Evolutionary conservation across 176 grass and related monocot genomes (phyloP).

Genomic region (Olyra latifolia): DNA sequence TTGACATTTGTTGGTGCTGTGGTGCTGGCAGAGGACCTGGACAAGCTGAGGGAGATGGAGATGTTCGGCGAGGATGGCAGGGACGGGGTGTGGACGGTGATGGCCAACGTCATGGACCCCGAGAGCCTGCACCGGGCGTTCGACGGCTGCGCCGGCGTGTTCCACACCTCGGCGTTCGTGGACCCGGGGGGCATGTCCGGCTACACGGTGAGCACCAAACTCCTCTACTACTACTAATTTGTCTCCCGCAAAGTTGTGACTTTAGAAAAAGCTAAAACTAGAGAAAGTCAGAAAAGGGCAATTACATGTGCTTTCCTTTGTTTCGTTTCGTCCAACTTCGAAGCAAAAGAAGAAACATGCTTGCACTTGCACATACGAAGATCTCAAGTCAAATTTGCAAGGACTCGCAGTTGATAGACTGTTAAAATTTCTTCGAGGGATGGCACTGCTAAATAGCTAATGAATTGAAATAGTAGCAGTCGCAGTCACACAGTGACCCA

Average conservation of each 20-base stretch:
- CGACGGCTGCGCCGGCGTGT: slow-evolving; percentile 81
- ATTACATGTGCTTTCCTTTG: neutral
- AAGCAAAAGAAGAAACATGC: neutral
- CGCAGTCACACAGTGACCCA: neutral
- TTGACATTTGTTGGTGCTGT: neutral
- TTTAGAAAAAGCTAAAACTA: neutral
- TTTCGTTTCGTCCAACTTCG: neutral
- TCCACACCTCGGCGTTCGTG: slow-evolving; percentile 90
- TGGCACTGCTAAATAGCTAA: neutral
- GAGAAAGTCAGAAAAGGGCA: neutral
- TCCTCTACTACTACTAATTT: neutral
- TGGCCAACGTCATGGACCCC: slow-evolving; percentile 82
- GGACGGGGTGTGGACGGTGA: slow-evolving; percentile 89
- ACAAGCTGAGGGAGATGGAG: slow-evolving; percentile 96
- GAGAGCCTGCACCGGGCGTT: slow-evolving; percentile 82
- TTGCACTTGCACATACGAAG: neutral
- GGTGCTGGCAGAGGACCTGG: slow-evolving; percentile 76
- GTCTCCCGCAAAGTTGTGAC: neutral
- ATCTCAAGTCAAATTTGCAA: neutral
- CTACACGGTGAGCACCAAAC: slow-evolving; percentile 62
- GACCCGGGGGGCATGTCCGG: slow-evolving; percentile 85
- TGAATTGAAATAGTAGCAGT: neutral
- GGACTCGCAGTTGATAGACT: neutral
- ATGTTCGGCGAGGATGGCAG: slow-evolving; percentile 94
- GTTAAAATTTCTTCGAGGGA: neutral